These are phyloP conservation scores for Sideroxylon spinosum DNA, from an alignment of 179 eudicot genomes.

Conservation along the genomic window DNA sequence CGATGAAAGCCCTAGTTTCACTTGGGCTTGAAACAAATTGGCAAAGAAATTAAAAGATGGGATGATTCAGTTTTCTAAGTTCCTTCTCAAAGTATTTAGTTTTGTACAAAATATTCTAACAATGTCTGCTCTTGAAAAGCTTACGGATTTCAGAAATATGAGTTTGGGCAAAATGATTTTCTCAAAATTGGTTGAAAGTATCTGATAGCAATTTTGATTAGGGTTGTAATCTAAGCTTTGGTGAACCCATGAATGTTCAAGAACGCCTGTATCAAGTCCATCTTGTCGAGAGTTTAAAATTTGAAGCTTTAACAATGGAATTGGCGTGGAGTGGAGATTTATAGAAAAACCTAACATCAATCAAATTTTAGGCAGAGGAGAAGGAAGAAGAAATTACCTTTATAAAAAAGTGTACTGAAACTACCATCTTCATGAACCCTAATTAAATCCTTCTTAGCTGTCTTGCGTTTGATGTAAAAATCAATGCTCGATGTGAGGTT, in stretches of 20 bases:
- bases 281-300: conserved; percentile 13
- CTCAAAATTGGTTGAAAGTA: conserved; percentile 17
- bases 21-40: background rate
- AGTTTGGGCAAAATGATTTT: conserved; percentile 30
- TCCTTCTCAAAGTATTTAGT: conserved; percentile 1
- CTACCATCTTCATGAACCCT: no score
- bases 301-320: no score
- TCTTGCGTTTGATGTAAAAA: no score
- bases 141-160: conserved; percentile 25
- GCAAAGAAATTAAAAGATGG: conserved; percentile 17
- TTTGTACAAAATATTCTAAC: background rate
- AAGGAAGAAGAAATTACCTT: no score
- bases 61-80: conserved; percentile 18
- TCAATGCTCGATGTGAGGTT: no score
- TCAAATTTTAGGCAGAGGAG: no score
- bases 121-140: conserved; percentile 16
- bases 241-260: conserved; percentile 26
- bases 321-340: background rate
- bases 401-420: no score
- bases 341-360: no score
- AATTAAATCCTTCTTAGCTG: no score
- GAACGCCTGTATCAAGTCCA: conserved; percentile 20
- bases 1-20: background rate
- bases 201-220: conserved; percentile 1
- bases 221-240: conserved; percentile 15